Conservation (phyloP, 2,329 filamentous ascomycete genomes). For the Simplicillium aogashimaense region DNA sequence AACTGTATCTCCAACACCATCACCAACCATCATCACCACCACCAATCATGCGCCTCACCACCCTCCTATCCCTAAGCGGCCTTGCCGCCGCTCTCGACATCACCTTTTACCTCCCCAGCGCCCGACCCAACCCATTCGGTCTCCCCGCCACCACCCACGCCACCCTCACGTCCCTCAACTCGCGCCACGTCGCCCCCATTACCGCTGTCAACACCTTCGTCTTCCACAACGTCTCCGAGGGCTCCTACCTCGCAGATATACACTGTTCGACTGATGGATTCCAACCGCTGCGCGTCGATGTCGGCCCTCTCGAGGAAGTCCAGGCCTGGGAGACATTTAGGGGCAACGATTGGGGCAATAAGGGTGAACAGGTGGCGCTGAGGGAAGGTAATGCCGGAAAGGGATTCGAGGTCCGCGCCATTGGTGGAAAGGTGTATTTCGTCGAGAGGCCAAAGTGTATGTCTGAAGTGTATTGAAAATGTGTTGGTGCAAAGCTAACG, state of each 20-base stretch:
- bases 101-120: slow-evolving; percentile 35
- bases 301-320: slow-evolving; percentile 38
- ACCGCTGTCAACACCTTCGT: slow-evolving; percentile 61
- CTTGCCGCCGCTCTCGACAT: slow-evolving; percentile 22
- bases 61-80: slow-evolving; percentile 23
- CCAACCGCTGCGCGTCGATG: slow-evolving; percentile 70
- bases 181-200: slow-evolving; percentile 46
- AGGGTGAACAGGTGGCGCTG: slow-evolving; percentile 51
- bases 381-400: slow-evolving; percentile 24
- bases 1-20: slow-evolving; percentile 5
- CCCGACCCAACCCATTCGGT: slow-evolving; percentile 37
- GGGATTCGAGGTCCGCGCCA: slow-evolving; percentile 50
- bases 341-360: slow-evolving; percentile 84
- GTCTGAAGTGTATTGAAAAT: slow-evolving; percentile 20
- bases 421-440: slow-evolving; percentile 65
- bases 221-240: slow-evolving; percentile 61
- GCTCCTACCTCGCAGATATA: slow-evolving; percentile 75
- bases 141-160: slow-evolving; percentile 60
- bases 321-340: slow-evolving; percentile 76
- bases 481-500: background rate
- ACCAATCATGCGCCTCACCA: slow-evolving; percentile 23
- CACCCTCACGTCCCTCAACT: slow-evolving; percentile 36
- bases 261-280: slow-evolving; percentile 68
- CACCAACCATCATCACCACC: slow-evolving; percentile 6
- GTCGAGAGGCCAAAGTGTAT: slow-evolving; percentile 65